phyloP scores from a whole-genome alignment of 2,329 filamentous ascomycete species.

The Fusarium nelsonii region DNA sequence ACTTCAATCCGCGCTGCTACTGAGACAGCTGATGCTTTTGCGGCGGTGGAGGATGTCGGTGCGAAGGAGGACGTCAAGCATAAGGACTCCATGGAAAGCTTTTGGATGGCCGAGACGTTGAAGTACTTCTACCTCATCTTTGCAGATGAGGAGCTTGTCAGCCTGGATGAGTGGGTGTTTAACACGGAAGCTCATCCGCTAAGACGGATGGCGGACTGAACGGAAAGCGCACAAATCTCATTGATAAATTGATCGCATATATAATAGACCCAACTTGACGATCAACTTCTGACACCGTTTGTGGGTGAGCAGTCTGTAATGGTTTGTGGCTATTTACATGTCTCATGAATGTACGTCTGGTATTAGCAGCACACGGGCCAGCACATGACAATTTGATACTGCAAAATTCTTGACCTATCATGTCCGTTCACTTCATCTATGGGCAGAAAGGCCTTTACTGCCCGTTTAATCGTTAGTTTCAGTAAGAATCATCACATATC shows the following conservation, averaged over 20 bases:
- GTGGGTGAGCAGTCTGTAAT: background rate
- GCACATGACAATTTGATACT: too few species aligned
- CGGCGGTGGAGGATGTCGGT: constrained; percentile 73
- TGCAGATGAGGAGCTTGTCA: constrained; percentile 71
- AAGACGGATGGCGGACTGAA: constrained; percentile 32
- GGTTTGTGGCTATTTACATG: background rate
- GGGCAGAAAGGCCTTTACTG: background rate
- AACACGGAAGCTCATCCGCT: constrained; percentile 67
- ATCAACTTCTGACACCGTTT: background rate
- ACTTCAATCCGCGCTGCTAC: constrained; percentile 70
- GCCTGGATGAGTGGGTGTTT: constrained; percentile 76
- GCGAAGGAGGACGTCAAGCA: constrained; percentile 58
- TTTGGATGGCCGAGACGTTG: constrained; percentile 79
- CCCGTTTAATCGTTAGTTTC: background rate
- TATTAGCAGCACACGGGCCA: background rate
- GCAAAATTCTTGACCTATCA: too few species aligned
- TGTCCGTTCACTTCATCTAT: too few species aligned
- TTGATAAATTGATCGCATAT: background rate
- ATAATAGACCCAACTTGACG: background rate
- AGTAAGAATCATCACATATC: background rate
- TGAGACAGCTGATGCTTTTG: constrained; percentile 70
- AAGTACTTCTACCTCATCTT: constrained; percentile 83
- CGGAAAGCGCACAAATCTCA: background rate
- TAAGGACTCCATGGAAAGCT: constrained; percentile 75
- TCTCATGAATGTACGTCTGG: background rate